phyloP scores from a whole-genome alignment of 2,329 filamentous ascomycete genomes.

The Xylaria hypoxylon region DNA sequence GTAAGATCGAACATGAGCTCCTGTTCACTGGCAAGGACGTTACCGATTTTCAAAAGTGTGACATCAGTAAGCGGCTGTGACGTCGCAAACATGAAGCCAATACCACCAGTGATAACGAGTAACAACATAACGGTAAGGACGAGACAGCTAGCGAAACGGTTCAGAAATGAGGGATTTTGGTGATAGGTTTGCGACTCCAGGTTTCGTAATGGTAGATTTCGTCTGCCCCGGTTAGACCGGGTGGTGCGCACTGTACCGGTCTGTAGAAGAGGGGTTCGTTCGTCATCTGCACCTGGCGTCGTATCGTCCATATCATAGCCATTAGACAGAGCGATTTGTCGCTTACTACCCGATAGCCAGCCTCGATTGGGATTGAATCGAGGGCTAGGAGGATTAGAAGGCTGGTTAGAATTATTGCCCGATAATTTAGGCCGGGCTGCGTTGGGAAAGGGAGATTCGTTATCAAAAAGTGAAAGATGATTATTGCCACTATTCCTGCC shows the following conservation, averaged over 20 bases:
- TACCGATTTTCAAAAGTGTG: constrained; percentile 81
- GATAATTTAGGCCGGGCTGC: constrained; percentile 72
- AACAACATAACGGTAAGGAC: constrained; percentile 85
- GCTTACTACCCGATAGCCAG: constrained; percentile 55
- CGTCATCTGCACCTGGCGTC: constrained; percentile 81
- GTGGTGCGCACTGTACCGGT: constrained; percentile 66
- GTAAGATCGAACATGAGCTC: constrained; percentile 94
- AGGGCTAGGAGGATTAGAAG: constrained; percentile 78
- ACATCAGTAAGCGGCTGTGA: constrained; percentile 88
- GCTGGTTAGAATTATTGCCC: constrained; percentile 66
- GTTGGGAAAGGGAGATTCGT: constrained; percentile 81
- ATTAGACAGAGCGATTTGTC: constrained; percentile 70
- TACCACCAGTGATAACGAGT: constrained; percentile 83
- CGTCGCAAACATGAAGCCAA: constrained; percentile 90
- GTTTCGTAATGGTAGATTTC: constrained; percentile 68
- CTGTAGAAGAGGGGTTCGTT: constrained; percentile 82
- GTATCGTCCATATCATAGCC: constrained; percentile 85
- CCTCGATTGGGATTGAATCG: constrained; percentile 56
- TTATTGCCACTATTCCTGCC: constrained; percentile 75
- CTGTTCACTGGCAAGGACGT: constrained; percentile 92
- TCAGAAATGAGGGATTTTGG: constrained; percentile 71
- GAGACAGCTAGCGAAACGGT: constrained; percentile 86
- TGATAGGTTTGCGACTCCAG: constrained; percentile 79
- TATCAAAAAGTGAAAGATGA: constrained; percentile 79
- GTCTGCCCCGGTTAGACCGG: constrained; percentile 69